Base-by-base conservation (phyloP, 208 protist genomes). In the Crithidia fasciculata region DNA sequence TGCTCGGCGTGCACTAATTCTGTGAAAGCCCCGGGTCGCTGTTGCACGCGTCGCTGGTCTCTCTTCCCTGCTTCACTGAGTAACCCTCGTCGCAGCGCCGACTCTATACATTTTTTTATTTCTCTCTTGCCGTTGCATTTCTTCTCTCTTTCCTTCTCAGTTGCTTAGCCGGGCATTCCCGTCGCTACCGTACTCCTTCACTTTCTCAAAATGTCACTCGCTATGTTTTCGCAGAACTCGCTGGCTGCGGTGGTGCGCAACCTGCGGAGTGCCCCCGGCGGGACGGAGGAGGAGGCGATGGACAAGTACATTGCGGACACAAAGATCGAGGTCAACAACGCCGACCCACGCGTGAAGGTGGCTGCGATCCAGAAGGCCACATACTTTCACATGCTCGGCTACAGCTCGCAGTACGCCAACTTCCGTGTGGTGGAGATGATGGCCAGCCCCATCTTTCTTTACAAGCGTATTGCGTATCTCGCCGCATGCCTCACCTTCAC, bases 361-460 rank as follows among this genome's bases (percentile, higher is more conserved):
- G 82, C 82, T 1, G 98, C 98, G 4, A 84, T 99, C 18, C 90
- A 98, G 74, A 99, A 99, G 84, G 88, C 99, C 8, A 98, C 90
- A 15, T 99, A 99, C 80, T 93, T 99, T 52, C 89, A 98, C 74
- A 99, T 99, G 97, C 80, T 99, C 4, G 98, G 99, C 45, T 99
- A 99, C 86, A 94, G 95, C 75, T 96, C 98, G 18, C 85, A 74
- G 49, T 99, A 97, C 88, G 98, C 97, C 0, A 78, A 96, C 40
- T 99, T 99, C 72, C 90, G 98, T 72, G 89, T 99, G 39, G 86
- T 99, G 5, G 98, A 99, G 80, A 89, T 99, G 9, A 99, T 99
- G 98, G 89, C 86, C 9, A 87, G 92, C 61, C 70, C 84, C 16
- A 52, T 76, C 8, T 96, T 95, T 66, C 65, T 76, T 10, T 91